phyloP scores from a whole-genome alignment of 352 stramenopile genomes.

The Pythium plurisporium region DNA sequence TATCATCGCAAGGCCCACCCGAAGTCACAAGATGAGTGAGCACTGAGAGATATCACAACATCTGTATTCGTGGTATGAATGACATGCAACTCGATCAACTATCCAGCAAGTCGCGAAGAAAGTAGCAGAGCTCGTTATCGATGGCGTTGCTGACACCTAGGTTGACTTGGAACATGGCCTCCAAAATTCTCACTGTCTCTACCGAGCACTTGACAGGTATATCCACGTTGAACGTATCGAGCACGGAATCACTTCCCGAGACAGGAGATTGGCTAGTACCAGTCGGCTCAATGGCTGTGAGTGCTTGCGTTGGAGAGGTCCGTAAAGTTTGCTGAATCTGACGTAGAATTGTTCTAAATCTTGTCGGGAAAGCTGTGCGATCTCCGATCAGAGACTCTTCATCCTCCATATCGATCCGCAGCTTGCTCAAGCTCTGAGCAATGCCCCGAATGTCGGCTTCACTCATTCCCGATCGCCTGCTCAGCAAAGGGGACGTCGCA shows the following conservation, averaged over 20 bases:
- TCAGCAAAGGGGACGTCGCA: conserved; percentile 43
- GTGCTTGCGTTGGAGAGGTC: neutral
- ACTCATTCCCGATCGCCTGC: conserved; percentile 33
- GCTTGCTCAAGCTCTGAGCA: conserved; percentile 30
- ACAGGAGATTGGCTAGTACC: neutral
- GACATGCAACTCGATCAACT: too few species aligned
- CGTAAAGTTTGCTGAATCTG: conserved; percentile 43
- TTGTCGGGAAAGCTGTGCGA: conserved; percentile 24
- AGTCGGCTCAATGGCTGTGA: neutral
- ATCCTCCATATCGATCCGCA: conserved; percentile 64
- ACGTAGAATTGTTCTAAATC: conserved; percentile 27
- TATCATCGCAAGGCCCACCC: conserved; percentile 62
- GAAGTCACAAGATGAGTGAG: conserved; percentile 37
- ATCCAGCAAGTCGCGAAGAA: conserved; percentile 63
- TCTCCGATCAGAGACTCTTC: conserved; percentile 55
- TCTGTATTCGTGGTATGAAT: too few species aligned
- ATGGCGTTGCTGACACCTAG: conserved; percentile 29
- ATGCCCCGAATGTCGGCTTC: conserved; percentile 28
- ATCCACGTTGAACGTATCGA: conserved; percentile 45
- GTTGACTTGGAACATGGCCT: conserved; percentile 45
- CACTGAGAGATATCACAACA: neutral
- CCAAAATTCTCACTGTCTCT: conserved; percentile 39
- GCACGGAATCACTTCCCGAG: neutral
- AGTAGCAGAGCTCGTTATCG: conserved; percentile 71
- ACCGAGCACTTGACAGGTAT: conserved; percentile 44